Evolutionary conservation across 495 filamentous ascomycete species (phyloP), one percentile per base, ranked within the genome.

Genomic region (Xylaria acuta): DNA sequence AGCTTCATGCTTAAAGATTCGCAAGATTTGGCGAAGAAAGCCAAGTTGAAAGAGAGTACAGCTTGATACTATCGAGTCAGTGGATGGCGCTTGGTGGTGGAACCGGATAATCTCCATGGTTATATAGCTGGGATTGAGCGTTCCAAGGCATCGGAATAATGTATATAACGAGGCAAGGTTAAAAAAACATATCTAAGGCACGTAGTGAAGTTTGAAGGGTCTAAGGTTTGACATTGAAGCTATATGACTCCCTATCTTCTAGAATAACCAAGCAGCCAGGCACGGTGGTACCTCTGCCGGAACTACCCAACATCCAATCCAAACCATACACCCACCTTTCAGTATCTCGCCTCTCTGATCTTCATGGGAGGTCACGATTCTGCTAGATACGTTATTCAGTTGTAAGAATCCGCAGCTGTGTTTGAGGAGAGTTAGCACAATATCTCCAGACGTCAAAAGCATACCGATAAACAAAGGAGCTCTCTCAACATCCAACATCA

Each of bases 1-100:
- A 96, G 93, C 74, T 96, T 94, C 81, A 84, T 96, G 60, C 84
- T 94, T 70, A 92, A 88, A 75, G 93, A 96, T 77, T 86, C 91
- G 16, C 89, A 92, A 77, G 91, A 95, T 73, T 86, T 92, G 69
- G 87, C 89, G 1, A 77, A 77, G 34, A 76, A 60, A 25, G 76
- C 69, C 40, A 80, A 80, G 47, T 72, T 81, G 30, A 85, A 86
- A 77, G 78, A 78, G 12, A 62, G 60, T 41, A 77, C 75, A 74
- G 77, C 75, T 20, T 76, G 56, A 77, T 51, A 43, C 25, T 38
- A 43, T 22, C 11, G 27, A 43, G 49, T 7, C 6, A 8, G 14
- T 20, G 47, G 49, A 43, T 3, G 49, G 32, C 18, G 5, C 27
- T 65, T 40, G 16, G 25, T 49, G 18, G 38, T 49, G 14, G 14